Percentiles rank a stretch among this genome's conserved stretches.
Evolutionary conservation across 305 asterid genomes (phyloP).

Genomic region (Fraxinus nigra): DNA sequence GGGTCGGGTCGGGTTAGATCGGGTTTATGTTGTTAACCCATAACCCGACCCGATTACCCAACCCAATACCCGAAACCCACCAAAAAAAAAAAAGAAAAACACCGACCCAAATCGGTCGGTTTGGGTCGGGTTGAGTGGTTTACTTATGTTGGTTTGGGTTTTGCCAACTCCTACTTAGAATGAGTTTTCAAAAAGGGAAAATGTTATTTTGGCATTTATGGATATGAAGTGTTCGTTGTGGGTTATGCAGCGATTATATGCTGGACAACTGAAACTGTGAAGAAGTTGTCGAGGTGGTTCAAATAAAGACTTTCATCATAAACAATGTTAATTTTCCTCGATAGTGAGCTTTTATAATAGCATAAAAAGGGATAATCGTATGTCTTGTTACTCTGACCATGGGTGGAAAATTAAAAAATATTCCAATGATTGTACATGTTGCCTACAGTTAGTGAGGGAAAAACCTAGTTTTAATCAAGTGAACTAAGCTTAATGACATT

Average conservation of each 20-base stretch:
- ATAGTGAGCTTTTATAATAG: background rate
- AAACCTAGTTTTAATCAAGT: background rate
- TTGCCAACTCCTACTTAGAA: background rate
- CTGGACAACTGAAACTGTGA: background rate
- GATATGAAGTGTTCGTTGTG: background rate
- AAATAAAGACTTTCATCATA: background rate
- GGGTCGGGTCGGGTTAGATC: no score
- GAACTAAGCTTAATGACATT: conserved; percentile 2
- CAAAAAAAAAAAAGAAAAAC: no score
- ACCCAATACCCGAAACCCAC: no score
- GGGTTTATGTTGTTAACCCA: no score
- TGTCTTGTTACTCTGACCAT: background rate
- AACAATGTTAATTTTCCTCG: background rate
- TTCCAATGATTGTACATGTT: background rate
- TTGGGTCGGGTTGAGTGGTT: no score
- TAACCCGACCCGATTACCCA: no score
- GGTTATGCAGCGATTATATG: background rate
- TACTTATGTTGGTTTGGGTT: no score
- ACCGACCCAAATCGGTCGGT: no score
- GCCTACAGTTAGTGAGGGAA: background rate
- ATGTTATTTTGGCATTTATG: background rate
- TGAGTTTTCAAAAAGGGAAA: background rate
- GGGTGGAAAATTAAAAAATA: background rate
- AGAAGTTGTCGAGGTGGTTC: background rate
- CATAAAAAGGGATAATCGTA: background rate